Percentiles rank a stretch among this genome's conserved stretches.
These are phyloP conservation scores for Globisporangium abappressorium DNA, from an alignment of 352 stramenopile genomes.

Conservation along the genomic window DNA sequence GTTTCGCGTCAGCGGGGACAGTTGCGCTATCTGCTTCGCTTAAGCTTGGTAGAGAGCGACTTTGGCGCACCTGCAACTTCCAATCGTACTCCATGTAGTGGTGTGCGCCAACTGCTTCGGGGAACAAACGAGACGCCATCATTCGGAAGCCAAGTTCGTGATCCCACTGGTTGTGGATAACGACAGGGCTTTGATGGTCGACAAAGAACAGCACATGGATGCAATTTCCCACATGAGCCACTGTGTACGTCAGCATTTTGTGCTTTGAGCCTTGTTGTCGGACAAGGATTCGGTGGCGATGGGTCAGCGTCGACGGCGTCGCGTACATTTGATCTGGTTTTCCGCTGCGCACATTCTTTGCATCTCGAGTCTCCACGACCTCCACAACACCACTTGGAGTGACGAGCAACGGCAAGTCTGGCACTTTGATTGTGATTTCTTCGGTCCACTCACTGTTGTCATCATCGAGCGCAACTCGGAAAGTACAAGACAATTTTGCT, in stretches of 20 bases:
- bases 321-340: slow-evolving; percentile 34
- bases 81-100: slow-evolving; percentile 82
- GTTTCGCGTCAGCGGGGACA: not conserved
- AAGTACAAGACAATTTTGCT: slow-evolving; percentile 50
- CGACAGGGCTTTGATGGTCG: slow-evolving; percentile 59
- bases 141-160: slow-evolving; percentile 47
- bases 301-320: slow-evolving; percentile 37
- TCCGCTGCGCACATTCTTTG: slow-evolving; percentile 13
- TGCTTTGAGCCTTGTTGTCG: slow-evolving; percentile 44
- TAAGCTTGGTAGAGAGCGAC: slow-evolving; percentile 2
- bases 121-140: slow-evolving; percentile 38
- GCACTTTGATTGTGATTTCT: slow-evolving; percentile 40
- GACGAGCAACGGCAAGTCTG: slow-evolving; percentile 35
- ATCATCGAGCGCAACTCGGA: slow-evolving; percentile 31
- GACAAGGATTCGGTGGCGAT: slow-evolving; percentile 57
- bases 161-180: slow-evolving; percentile 67
- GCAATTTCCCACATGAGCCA: slow-evolving; percentile 40
- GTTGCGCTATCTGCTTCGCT: not conserved
- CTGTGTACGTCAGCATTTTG: slow-evolving; percentile 70
- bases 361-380: slow-evolving; percentile 18
- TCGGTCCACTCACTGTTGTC: slow-evolving; percentile 47
- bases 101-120: slow-evolving; percentile 47
- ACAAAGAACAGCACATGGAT: slow-evolving; percentile 70
- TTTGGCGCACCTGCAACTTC: slow-evolving; percentile 31
- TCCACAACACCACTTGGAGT: slow-evolving; percentile 25